These are phyloP conservation scores for Yarrowia yakushimensis DNA, from an alignment of 805 yeast genomes.

Conservation along the genomic window DNA sequence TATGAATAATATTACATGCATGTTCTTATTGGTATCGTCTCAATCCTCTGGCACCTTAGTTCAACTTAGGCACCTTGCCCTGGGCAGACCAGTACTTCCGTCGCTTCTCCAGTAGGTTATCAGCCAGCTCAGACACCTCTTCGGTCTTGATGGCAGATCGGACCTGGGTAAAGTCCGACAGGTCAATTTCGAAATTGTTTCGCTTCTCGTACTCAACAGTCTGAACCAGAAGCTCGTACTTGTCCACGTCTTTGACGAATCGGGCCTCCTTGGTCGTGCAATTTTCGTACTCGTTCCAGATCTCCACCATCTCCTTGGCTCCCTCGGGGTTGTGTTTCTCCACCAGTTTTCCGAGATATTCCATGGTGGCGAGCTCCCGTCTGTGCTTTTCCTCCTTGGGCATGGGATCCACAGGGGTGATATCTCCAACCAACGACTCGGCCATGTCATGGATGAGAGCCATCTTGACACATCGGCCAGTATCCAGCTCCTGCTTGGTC, in stretches of 20 bases:
- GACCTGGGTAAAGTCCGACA: constrained; percentile 68
- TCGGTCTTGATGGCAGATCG: constrained; percentile 60
- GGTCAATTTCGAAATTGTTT: constrained; percentile 52
- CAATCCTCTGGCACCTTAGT: neutral
- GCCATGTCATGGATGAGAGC: constrained; percentile 94
- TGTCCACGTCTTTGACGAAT: constrained; percentile 91
- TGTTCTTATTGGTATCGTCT: neutral
- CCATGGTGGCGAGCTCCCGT: constrained; percentile 71
- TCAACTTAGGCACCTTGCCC: neutral
- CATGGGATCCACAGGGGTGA: constrained; percentile 75
- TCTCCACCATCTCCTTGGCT: constrained; percentile 60
- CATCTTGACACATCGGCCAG: constrained; percentile 68
- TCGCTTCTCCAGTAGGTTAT: constrained; percentile 44
- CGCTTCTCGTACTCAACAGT: constrained; percentile 64
- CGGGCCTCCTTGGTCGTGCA: constrained; percentile 77
- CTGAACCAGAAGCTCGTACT: constrained; percentile 68
- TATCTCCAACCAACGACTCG: constrained; percentile 90
- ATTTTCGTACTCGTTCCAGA: constrained; percentile 89
- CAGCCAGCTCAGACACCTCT: constrained; percentile 68
- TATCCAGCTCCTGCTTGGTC: constrained; percentile 40
- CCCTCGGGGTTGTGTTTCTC: constrained; percentile 62
- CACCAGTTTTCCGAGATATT: constrained; percentile 59
- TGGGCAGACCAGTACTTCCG: constrained; percentile 8
- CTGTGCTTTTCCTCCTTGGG: constrained; percentile 78
- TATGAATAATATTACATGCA: constrained; percentile 3